Evolutionary conservation across 2,329 filamentous ascomycete species (phyloP).

Genomic region (Cordyceps javanica): DNA sequence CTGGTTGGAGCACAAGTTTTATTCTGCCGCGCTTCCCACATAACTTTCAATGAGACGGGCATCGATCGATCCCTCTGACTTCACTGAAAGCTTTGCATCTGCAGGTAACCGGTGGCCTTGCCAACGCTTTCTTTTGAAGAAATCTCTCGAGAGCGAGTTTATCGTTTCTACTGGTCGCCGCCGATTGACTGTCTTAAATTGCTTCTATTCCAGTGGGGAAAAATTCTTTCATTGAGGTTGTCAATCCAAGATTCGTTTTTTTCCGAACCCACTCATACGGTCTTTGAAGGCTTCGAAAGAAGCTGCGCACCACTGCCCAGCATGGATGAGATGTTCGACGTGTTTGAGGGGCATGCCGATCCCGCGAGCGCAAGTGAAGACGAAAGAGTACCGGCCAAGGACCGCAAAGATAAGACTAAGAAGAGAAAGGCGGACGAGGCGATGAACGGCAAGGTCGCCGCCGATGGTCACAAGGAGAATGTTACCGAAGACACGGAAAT

Average conservation of each 20-base stretch:
- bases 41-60: background rate
- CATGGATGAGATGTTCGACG: conserved; percentile 78
- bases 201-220: background rate
- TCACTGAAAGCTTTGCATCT: conserved; percentile 1
- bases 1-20: conserved; percentile 6
- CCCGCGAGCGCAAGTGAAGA: conserved; percentile 36
- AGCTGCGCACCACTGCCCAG: conserved; percentile 13
- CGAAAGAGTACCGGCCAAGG: conserved; percentile 40
- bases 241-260: background rate
- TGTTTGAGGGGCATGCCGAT: conserved; percentile 61
- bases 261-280: background rate
- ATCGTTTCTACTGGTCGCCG: background rate
- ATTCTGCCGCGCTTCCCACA: conserved; percentile 9
- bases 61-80: background rate
- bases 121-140: background rate
- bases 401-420: conserved; percentile 59
- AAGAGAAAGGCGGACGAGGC: conserved; percentile 82
- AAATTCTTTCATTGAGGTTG: background rate
- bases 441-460: conserved; percentile 49
- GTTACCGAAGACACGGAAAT: conserved; percentile 31
- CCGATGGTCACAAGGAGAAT: conserved; percentile 14
- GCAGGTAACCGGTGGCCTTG: background rate
- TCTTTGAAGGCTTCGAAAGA: background rate
- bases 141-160: background rate
- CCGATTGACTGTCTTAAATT: background rate